A percentile compares a stretch with the other conserved stretches of the same genome.
Conservation (phyloP, 2,329 filamentous ascomycete genomes). For the Cercospora janseana region DNA sequence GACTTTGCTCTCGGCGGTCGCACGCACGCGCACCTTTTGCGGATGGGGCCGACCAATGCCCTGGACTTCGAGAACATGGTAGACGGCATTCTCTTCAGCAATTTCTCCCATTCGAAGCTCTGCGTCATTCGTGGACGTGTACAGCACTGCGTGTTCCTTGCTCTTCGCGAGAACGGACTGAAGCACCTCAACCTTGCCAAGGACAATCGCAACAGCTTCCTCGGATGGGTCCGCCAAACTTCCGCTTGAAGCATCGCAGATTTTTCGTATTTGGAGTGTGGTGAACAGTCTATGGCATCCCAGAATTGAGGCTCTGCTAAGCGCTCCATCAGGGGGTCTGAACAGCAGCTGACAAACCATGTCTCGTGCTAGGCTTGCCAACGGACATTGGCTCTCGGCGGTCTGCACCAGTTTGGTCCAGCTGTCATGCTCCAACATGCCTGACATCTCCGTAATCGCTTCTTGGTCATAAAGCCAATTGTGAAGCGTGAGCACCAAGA, state of each 20-base stretch:
- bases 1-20: conserved; percentile 19
- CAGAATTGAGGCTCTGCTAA: conserved; percentile 10
- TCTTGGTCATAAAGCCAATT: conserved; percentile 4
- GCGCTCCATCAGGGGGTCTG: conserved; percentile 5
- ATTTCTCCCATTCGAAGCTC: conserved; percentile 1
- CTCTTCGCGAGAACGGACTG: conserved; percentile 23
- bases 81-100: conserved; percentile 4
- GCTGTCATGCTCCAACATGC: conserved; percentile 18
- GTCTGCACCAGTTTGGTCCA: conserved; percentile 28
- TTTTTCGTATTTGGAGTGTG: conserved; percentile 23
- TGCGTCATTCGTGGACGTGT: neutral
- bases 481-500: conserved; percentile 18
- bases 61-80: conserved; percentile 27
- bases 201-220: conserved; percentile 1
- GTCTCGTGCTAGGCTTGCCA: conserved; percentile 11
- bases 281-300: conserved; percentile 25
- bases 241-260: conserved; percentile 7
- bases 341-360: conserved; percentile 25
- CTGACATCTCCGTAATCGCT: conserved; percentile 6
- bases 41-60: conserved; percentile 22
- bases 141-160: conserved; percentile 11
- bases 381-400: conserved; percentile 20
- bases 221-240: neutral
- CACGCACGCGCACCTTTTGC: conserved; percentile 20
- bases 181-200: conserved; percentile 24